Evolutionary conservation across 371 early-diverging fungal species (phyloP).

Genomic region (Rhizopus stolonifer): DNA sequence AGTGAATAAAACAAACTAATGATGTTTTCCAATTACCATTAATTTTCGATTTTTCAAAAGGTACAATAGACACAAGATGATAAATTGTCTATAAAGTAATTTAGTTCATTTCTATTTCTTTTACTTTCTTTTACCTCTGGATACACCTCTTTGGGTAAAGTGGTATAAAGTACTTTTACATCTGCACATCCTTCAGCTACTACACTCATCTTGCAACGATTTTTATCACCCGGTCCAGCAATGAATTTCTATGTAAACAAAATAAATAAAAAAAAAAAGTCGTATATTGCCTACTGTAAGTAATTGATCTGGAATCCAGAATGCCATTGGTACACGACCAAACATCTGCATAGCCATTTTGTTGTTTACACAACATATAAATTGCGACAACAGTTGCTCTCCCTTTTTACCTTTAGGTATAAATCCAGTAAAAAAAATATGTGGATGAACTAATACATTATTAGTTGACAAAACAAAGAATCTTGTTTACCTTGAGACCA

Average conservation of each 20-base stretch:
- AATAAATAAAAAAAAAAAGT: background rate
- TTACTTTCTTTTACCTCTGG: conserved; percentile 33
- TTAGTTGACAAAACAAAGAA: background rate
- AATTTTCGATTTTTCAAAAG: conserved; percentile 40
- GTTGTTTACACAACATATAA: conserved; percentile 37
- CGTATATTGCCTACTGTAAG: conserved; percentile 15
- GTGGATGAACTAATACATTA: conserved; percentile 30
- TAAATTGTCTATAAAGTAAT: conserved; percentile 44
- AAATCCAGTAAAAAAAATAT: conserved; percentile 46
- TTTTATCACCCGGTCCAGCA: conserved; percentile 28
- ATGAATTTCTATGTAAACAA: conserved; percentile 36
- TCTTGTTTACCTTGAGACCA: conserved; percentile 33
- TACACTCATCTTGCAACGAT: conserved; percentile 48
- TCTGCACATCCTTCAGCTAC: conserved; percentile 41
- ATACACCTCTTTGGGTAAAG: conserved; percentile 26
- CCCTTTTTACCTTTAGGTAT: conserved; percentile 40
- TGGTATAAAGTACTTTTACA: conserved; percentile 19
- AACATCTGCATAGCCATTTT: conserved; percentile 45
- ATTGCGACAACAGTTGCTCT: conserved; percentile 48
- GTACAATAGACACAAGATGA: conserved; percentile 45
- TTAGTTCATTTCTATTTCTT: too few species aligned
- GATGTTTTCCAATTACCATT: too few species aligned
- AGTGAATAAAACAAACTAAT: too few species aligned
- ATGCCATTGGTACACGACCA: conserved; percentile 50
- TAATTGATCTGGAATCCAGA: conserved; percentile 44